Percentiles rank a stretch among this genome's conserved stretches.
These are phyloP conservation scores for Fusarium incarnatum DNA, from an alignment of 2,329 filamentous ascomycete genomes.

Conservation along the genomic window DNA sequence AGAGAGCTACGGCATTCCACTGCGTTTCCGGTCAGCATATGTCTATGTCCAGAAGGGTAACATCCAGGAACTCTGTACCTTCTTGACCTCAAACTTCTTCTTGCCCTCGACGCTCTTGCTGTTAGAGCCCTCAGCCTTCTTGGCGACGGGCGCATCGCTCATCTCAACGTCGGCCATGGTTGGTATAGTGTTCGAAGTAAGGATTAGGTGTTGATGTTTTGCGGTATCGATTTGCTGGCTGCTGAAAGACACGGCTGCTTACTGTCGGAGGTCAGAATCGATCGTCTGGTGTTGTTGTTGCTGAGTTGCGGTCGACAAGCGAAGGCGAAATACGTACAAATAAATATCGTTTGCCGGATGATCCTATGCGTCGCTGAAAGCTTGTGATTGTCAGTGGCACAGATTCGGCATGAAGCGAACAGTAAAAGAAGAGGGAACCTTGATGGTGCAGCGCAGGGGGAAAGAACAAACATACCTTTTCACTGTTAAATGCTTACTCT, in stretches of 20 bases:
- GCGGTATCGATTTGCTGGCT: neutral
- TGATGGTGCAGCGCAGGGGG: conserved; percentile 23
- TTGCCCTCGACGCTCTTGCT: conserved; percentile 73
- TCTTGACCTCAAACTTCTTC: conserved; percentile 99
- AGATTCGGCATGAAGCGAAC: neutral
- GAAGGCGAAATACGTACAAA: conserved; percentile 29
- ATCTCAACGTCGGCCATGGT: conserved; percentile 96
- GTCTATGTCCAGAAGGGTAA: neutral
- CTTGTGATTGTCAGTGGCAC: conserved; percentile 18
- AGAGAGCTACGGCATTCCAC: conserved; percentile 99
- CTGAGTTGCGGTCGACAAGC: conserved; percentile 7
- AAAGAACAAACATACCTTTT: neutral
- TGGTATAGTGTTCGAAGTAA: neutral
- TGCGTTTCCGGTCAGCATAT: conserved; percentile 54
- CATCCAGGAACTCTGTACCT: conserved; percentile 67
- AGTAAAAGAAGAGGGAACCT: conserved; percentile 19
- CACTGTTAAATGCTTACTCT: conserved; percentile 11
- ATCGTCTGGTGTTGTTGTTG: neutral
- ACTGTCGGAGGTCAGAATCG: conserved; percentile 17
- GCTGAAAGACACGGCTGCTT: neutral
- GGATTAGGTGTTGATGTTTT: conserved; percentile 3
- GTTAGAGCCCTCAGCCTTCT: conserved; percentile 64
- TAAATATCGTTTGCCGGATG: conserved; percentile 9
- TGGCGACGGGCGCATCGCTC: conserved; percentile 81
- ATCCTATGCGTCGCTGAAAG: conserved; percentile 5